Evolutionary conservation across 331 rosid genomes (phyloP).

Genomic region (Pyracantha coccinea): DNA sequence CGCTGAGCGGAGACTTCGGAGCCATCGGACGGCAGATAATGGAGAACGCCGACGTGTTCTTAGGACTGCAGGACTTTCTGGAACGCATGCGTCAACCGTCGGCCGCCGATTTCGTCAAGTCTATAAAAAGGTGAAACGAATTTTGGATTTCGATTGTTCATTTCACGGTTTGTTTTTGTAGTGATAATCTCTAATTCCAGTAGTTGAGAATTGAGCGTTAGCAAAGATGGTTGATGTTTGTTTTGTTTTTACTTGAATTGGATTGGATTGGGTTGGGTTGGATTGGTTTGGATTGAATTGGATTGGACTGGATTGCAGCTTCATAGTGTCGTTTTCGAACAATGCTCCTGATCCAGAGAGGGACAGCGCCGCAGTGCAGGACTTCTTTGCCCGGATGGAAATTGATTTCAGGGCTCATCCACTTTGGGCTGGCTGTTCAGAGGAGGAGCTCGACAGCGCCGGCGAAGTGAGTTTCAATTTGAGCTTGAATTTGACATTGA

Average conservation of each 20-base stretch:
- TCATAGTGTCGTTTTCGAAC: constrained; percentile 79
- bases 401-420: constrained; percentile 89
- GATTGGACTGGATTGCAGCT: constrained; percentile 42
- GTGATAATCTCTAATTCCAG: not conserved
- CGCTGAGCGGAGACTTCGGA: not conserved
- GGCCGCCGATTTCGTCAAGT: constrained; percentile 91
- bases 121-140: constrained; percentile 67
- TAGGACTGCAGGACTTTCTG: constrained; percentile 86
- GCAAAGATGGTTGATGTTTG: not conserved
- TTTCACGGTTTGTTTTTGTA: not conserved
- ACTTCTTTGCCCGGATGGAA: constrained; percentile 78
- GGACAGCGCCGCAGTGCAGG: constrained; percentile 75
- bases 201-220: not conserved
- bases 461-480: constrained; percentile 68
- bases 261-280: not conserved
- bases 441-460: constrained; percentile 93
- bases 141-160: not conserved
- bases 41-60: constrained; percentile 89
- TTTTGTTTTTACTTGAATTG: not conserved
- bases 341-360: constrained; percentile 84
- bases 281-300: not conserved
- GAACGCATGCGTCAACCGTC: constrained; percentile 98
- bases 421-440: constrained; percentile 92
- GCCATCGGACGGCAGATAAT: constrained; percentile 26
- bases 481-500: not conserved